Evolutionary conservation across 768 basidiomycete genomes (phyloP), one percentile per base, ranked within the genome.

Genomic region (Sporobolomyces phaffii): DNA sequence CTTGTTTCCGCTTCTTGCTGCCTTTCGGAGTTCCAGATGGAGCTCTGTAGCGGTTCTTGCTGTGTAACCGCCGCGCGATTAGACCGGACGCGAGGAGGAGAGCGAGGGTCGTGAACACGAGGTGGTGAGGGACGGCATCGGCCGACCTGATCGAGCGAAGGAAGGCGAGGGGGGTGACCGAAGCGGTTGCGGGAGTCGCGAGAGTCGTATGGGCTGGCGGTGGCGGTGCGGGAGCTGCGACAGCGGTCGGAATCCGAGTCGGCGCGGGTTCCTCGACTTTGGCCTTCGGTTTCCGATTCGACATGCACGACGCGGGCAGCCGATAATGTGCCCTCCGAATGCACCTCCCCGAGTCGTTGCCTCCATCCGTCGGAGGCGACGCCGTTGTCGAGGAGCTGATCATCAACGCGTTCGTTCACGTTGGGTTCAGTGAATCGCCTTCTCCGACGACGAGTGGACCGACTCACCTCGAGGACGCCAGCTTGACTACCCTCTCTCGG

Each of bases 371-470:
- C 6, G 41, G 56, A 4, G 56, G 56, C 41, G 43, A 58, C 5
- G 56, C 56, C 43, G 56, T 58, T 43, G 56, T 58, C 41, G 56
- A 58, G 8, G 56, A 58, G 31, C 56, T 58, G 54, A n/a, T n/a
- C n/a, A n/a, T 38, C 28, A 6, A 20, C 31, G 5, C 38, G 13
- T 5, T 22, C 38, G 52, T n/a, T 18, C 5, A 22, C 20, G 14
- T 52, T 17, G 29, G 29, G 31, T 14, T 52, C 34, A 36, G 33
- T 34, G n/a, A 47, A 9, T 47, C n/a, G 45, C 15, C 45, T 41
- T 14, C 13, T 31, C 49, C 49, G 49, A 31, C 7, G 20, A 28
- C 49, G 29, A 50, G 33, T 20, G 44, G 20, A 40, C 26, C n/a
- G 8, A 24, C 56, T 58, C 31, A 58, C 56, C 56, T 58, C 43